A percentile compares a stretch with the other conserved stretches of the same genome.
phyloP scores from a whole-genome alignment of 768 basidiomycete genomes.

The Termitomyces sp. region DNA sequence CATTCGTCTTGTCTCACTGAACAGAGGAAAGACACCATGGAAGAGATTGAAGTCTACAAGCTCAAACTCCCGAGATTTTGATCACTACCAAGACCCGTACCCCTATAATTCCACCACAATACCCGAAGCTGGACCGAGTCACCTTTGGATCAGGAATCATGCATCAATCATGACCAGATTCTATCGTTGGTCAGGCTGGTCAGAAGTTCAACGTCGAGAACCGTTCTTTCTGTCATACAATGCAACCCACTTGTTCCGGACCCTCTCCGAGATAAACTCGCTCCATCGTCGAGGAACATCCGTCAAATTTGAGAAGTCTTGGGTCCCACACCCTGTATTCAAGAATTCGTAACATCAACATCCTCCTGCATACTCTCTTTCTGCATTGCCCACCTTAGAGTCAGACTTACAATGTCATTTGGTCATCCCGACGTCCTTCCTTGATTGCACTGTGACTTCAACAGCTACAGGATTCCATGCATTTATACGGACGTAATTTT shows the following conservation, averaged over 20 bases:
- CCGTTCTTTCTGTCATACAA: background rate
- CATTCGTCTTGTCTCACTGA: background rate
- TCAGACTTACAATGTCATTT: background rate
- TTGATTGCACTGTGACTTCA: background rate
- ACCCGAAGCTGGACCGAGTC: background rate
- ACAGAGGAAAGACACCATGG: background rate
- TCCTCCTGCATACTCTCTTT: background rate
- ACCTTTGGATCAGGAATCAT: background rate
- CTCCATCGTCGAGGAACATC: background rate
- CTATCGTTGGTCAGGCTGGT: background rate
- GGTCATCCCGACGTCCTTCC: background rate
- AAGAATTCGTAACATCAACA: background rate
- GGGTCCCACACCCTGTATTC: background rate
- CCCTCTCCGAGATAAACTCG: conserved; percentile 3
- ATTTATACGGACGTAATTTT: background rate
- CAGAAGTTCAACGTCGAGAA: background rate
- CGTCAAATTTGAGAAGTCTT: too few relatives aligned
- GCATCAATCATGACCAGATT: too few relatives aligned
- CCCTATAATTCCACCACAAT: background rate
- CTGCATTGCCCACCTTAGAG: background rate
- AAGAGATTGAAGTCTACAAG: background rate
- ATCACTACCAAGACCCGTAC: background rate
- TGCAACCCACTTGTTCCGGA: background rate
- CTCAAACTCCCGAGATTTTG: background rate
- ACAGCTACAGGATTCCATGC: background rate